Conservation (phyloP, 2,329 filamentous ascomycete species). For the Nannizziopsis arthrosporioides region DNA sequence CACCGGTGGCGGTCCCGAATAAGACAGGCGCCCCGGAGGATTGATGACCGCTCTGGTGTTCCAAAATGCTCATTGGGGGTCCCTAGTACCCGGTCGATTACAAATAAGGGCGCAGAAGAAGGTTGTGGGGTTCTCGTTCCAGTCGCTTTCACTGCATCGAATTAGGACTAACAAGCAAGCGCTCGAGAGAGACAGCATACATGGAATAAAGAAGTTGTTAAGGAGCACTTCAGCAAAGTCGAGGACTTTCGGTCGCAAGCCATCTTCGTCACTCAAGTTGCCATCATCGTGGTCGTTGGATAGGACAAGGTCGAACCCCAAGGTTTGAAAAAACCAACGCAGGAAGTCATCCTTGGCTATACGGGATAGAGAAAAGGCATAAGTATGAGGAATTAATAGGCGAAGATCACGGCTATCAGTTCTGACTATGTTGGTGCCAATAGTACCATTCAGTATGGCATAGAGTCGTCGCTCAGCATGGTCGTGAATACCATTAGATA, state of each 20-base stretch:
- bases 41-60: conserved; percentile 12
- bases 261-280: neutral
- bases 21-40: conserved; percentile 9
- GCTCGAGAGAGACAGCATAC: conserved; percentile 8
- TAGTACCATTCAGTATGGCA: too few species aligned
- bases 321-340: too few species aligned
- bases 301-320: too few species aligned
- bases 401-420: too few species aligned
- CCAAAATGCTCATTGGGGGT: neutral
- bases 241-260: too few species aligned
- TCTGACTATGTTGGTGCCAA: too few species aligned
- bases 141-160: conserved; percentile 13
- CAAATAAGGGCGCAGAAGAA: conserved; percentile 13
- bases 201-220: conserved; percentile 14
- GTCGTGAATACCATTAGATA: too few species aligned
- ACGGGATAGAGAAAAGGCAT: too few species aligned
- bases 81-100: conserved; percentile 7
- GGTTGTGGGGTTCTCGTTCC: conserved; percentile 14
- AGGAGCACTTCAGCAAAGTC: conserved; percentile 14
- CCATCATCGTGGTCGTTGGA: too few species aligned
- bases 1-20: conserved; percentile 17
- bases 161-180: conserved; percentile 9
- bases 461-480: too few species aligned
- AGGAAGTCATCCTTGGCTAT: too few species aligned
- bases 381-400: too few species aligned